A percentile compares a stretch with the other conserved stretches of the same genome.
phyloP scores from a whole-genome alignment of 257 asterid genomes.

The Linaria vulgaris region DNA sequence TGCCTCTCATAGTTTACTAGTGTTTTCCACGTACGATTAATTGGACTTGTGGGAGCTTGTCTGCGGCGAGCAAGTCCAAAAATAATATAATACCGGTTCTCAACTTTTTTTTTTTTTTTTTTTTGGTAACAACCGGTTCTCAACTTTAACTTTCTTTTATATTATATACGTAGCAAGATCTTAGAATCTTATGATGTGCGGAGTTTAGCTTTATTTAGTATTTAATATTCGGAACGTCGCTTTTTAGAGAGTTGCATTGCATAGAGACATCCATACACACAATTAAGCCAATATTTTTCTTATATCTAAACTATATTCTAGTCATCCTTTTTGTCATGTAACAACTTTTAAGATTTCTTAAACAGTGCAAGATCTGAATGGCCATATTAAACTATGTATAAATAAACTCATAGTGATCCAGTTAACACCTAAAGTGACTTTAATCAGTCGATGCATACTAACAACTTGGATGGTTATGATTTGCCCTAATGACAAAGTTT shows the following conservation, averaged over 20 bases:
- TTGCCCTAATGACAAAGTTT: conserved; percentile 22
- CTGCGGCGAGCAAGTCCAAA: conserved; percentile 17
- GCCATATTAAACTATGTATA: conserved; percentile 1
- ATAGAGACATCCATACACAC: conserved; percentile 28
- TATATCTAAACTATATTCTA: background rate
- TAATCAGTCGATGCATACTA: background rate
- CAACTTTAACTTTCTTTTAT: background rate
- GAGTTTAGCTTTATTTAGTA: background rate
- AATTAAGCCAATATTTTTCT: background rate
- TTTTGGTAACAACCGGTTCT: too few species aligned
- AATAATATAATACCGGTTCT: background rate
- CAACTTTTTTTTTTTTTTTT: background rate
- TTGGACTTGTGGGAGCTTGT: conserved; percentile 12
- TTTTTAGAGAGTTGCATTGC: background rate
- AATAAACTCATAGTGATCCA: too few species aligned
- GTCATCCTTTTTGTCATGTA: too few species aligned
- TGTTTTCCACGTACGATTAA: too few species aligned
- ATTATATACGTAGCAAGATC: conserved; percentile 25
- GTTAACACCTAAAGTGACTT: too few species aligned
- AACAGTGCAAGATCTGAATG: background rate
- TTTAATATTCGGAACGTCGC: conserved; percentile 20
- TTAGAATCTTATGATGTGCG: conserved; percentile 16
- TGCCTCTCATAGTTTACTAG: background rate
- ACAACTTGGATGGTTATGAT: conserved; percentile 21
- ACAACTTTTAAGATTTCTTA: background rate